These are phyloP conservation scores for Saccharomyces eubayanus DNA, from an alignment of 805 yeast genomes.

Conservation along the genomic window DNA sequence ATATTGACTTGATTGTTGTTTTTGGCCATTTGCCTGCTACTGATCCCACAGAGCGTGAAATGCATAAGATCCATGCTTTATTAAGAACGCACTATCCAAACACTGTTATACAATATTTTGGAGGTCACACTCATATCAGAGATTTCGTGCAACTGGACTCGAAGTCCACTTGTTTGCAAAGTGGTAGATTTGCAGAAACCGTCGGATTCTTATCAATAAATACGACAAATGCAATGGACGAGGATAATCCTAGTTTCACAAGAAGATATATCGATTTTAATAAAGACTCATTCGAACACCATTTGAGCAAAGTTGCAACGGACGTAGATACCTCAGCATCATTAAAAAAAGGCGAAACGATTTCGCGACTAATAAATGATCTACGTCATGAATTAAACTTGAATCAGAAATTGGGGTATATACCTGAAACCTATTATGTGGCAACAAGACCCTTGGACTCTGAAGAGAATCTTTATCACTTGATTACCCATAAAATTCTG, in stretches of 20 bases:
- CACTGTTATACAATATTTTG: constrained; percentile 72
- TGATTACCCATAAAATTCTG: constrained; percentile 51
- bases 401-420: constrained; percentile 51
- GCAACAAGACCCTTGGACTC: constrained; percentile 59
- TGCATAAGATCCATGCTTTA: constrained; percentile 31
- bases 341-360: constrained; percentile 46
- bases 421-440: constrained; percentile 58
- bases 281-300: constrained; percentile 58
- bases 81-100: constrained; percentile 55
- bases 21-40: constrained; percentile 74
- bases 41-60: constrained; percentile 30
- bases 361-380: constrained; percentile 38
- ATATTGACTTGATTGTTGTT: constrained; percentile 59
- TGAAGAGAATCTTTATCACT: constrained; percentile 46
- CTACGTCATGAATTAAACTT: constrained; percentile 45
- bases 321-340: constrained; percentile 31
- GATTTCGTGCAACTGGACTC: constrained; percentile 68
- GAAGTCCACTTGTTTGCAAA: constrained; percentile 69
- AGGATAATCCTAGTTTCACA: constrained; percentile 31
- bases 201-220: constrained; percentile 75
- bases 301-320: constrained; percentile 29
- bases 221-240: constrained; percentile 5
- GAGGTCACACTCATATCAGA: constrained; percentile 90
- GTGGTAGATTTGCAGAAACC: constrained; percentile 90
- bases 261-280: constrained; percentile 83